Conservation (phyloP, 768 basidiomycete genomes). For the Trametes cingulata region DNA sequence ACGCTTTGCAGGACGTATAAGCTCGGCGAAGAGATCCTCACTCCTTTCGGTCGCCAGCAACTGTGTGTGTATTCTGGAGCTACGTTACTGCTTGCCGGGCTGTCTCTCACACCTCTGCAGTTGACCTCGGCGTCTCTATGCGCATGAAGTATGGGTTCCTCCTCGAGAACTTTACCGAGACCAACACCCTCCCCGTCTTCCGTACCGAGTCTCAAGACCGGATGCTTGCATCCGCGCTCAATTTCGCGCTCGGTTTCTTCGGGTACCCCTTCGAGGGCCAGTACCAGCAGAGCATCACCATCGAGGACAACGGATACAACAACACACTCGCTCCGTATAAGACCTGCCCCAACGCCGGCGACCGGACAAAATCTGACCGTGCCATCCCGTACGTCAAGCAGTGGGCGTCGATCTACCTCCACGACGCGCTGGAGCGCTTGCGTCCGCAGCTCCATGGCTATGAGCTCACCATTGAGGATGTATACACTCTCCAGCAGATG, state of each 20-base stretch:
- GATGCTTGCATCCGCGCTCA: constrained; percentile 53
- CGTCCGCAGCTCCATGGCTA: constrained; percentile 60
- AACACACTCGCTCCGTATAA: constrained; percentile 82
- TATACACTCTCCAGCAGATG: constrained; percentile 77
- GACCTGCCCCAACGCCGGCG: constrained; percentile 70
- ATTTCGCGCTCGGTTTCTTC: constrained; percentile 56
- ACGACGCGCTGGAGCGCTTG: constrained; percentile 62
- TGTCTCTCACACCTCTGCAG: constrained; percentile 23
- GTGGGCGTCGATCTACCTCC: constrained; percentile 76
- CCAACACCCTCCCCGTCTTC: constrained; percentile 48
- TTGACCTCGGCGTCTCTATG: constrained; percentile 44
- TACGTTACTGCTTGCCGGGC: background rate
- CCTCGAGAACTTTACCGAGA: constrained; percentile 42
- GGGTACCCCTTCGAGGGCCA: constrained; percentile 46
- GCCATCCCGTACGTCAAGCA: constrained; percentile 54
- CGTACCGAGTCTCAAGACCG: constrained; percentile 55
- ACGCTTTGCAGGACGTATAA: constrained; percentile 70
- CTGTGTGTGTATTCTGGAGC: constrained; percentile 52
- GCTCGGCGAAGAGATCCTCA: constrained; percentile 85
- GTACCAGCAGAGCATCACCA: constrained; percentile 46
- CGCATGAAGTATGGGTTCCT: constrained; percentile 46
- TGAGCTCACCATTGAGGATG: constrained; percentile 62
- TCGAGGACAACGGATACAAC: constrained; percentile 45
- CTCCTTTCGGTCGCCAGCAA: constrained; percentile 90
- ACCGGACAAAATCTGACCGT: constrained; percentile 52